phyloP scores from a whole-genome alignment of 306 rosid species.

The Corylus avellana region DNA sequence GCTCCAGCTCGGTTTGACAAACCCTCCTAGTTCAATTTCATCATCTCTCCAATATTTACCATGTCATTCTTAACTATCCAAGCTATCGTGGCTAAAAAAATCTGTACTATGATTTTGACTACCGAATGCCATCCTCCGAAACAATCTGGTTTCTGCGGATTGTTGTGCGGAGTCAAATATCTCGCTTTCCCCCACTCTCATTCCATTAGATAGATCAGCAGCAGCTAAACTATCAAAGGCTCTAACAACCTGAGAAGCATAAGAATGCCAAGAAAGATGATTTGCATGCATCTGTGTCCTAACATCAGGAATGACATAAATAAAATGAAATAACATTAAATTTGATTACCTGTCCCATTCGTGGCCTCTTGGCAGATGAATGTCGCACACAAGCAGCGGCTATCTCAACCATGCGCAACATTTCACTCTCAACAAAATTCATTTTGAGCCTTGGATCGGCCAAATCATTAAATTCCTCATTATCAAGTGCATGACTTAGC shows the following conservation, averaged over 20 bases:
- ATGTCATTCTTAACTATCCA: slow-evolving; percentile 33
- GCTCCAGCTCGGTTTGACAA: slow-evolving; percentile 31
- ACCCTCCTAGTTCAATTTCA: slow-evolving; percentile 8
- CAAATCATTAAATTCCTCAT: slow-evolving; percentile 52
- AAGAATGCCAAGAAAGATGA: slow-evolving; percentile 24
- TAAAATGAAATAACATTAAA: not conserved
- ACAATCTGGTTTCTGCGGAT: slow-evolving; percentile 67
- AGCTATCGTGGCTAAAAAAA: slow-evolving; percentile 53
- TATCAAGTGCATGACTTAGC: slow-evolving; percentile 64
- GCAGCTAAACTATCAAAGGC: slow-evolving; percentile 69
- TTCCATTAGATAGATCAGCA: slow-evolving; percentile 79
- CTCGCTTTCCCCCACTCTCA: slow-evolving; percentile 83
- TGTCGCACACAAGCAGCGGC: slow-evolving; percentile 91
- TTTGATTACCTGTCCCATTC: slow-evolving; percentile 88
- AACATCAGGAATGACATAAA: not conserved
- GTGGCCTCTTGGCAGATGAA: slow-evolving; percentile 77
- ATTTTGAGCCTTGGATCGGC: slow-evolving; percentile 69
- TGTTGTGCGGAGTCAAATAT: slow-evolving; percentile 64
- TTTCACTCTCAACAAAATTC: slow-evolving; percentile 63
- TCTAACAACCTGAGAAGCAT: slow-evolving; percentile 74
- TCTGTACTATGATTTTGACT: slow-evolving; percentile 72
- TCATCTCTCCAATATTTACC: slow-evolving; percentile 35
- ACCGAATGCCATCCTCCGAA: slow-evolving; percentile 80
- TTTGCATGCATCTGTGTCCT: slow-evolving; percentile 7
- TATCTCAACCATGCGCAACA: slow-evolving; percentile 70